A percentile compares a stretch with the other conserved stretches of the same genome.
Evolutionary conservation across 208 protist genomes (phyloP).

Genomic region (Sergeia podlipaevii): DNA sequence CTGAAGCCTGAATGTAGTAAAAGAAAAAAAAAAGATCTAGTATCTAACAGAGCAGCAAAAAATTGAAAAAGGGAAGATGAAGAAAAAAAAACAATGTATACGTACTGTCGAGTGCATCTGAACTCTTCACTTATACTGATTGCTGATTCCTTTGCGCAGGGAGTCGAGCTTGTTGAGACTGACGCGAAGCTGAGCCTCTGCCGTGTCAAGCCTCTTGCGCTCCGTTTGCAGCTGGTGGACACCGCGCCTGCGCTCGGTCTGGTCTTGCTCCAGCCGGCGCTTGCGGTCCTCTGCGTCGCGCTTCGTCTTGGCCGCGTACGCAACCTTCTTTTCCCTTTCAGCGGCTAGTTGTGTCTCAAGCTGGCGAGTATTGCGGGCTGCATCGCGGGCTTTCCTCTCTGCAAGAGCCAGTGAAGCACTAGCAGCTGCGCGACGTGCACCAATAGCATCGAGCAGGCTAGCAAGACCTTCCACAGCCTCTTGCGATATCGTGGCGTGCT

Average conservation of each 20-base stretch:
- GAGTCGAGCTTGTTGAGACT: slow-evolving; percentile 32
- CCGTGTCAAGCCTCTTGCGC: slow-evolving; percentile 30
- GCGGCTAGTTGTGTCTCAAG: slow-evolving; percentile 23
- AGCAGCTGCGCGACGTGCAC: slow-evolving; percentile 17
- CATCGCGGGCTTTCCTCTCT: slow-evolving; percentile 22
- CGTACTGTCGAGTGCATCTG: too few relatives aligned
- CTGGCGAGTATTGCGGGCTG: slow-evolving; percentile 18
- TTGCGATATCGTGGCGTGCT: slow-evolving; percentile 10
- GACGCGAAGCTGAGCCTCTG: slow-evolving; percentile 33
- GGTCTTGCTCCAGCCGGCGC: slow-evolving; percentile 34
- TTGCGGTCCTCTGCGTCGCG: slow-evolving; percentile 50
- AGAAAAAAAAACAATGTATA: slow-evolving; percentile 11
- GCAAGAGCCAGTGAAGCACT: slow-evolving; percentile 19
- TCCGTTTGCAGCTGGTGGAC: slow-evolving; percentile 46
- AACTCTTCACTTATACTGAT: slow-evolving; percentile 34
- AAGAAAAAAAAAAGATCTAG: too few relatives aligned
- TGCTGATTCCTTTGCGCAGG: slow-evolving; percentile 57
- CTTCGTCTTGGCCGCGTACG: slow-evolving; percentile 27
- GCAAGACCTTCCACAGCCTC: slow-evolving; percentile 30
- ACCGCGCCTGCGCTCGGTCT: slow-evolving; percentile 30
- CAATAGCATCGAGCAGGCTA: slow-evolving; percentile 30
- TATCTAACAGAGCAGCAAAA: too few relatives aligned
- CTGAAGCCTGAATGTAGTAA: too few relatives aligned
- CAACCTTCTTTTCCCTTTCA: slow-evolving; percentile 57
- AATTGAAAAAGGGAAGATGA: slow-evolving; percentile 5